Evolutionary conservation across 2,329 filamentous ascomycete genomes (phyloP), one percentile per base, ranked within the genome.

Genomic region (Botrytis medusae): DNA sequence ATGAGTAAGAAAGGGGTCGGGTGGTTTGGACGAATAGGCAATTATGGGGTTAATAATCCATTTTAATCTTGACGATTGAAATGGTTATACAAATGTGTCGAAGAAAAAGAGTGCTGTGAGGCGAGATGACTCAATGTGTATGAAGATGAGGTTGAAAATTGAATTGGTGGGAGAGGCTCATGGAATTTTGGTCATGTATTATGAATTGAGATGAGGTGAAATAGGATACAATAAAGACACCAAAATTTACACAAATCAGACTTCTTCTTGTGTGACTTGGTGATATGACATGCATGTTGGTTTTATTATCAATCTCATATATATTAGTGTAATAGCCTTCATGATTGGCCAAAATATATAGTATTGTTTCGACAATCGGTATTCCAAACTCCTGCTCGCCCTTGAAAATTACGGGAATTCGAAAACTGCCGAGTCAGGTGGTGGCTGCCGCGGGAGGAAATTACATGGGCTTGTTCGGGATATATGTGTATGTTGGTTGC

Each of bases 181-280:
- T 2, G 34, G 18, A 29, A 40, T 57, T 42, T 29, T 18, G 40
- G 14, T 29, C 16, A 68, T 42, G 48, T 68, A 57, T 42, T 22
- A 68, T 68, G 48, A 68, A 68, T 29, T 54, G 34, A 54, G 46
- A 68, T 57, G 25, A 42, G 34, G 32, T 57, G 34, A 69, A 57
- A 69, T 51, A 54, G 46, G 5, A 54, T 40, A n/a, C 9, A 54
- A 54, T 16, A n/a, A 46, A 54, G n/a, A 12, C 18, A 67, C 22
- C 46, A 51, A 67, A 22, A 29, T 29, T n/a, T 29, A 20, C 6
- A 16, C 29, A 46, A 65, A 37, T 12, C 34, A 12, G 37, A 7
- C 32, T n/a, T 40, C 34, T 40, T 18, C 34, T 61, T 61, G 59
- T 61, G 22, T 2, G 14, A n/a, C 10, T 37, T 16, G 34, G 20